Base-by-base conservation (phyloP, 108 stramenopile genomes). In the Skeletonema grethae region DNA sequence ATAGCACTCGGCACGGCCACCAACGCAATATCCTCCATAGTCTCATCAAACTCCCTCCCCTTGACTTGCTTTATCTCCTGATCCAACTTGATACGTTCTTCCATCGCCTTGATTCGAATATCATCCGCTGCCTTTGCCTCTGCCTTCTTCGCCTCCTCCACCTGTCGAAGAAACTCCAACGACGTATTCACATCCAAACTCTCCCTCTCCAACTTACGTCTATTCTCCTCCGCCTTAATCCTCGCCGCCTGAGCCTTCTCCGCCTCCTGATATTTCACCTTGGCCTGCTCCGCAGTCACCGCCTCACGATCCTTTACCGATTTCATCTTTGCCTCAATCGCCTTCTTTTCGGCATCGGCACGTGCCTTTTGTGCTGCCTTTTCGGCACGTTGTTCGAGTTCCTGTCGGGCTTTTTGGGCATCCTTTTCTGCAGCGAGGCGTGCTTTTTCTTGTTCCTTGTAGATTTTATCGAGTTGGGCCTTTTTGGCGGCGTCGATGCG, bases 1-100 rank as follows among this genome's bases (percentile, higher is more conserved):
- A 53, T 53, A 53, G 20, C 22, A 53, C 50, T 22, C 8, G 50
- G 50, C 7, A 53, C 50, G 1, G 50, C 50, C 50, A 53, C 50
- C 50, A 53, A 53, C 4, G 50, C 50, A 53, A 53, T 53, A 53
- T 53, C 50, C 50, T 53, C 50, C 50, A 53, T n/a, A 20, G 50
- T 53, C 50, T 53, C 50, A 22, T 53, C 20, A 22, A 53, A 53
- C 22, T 53, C 50, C 22, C 9, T 53, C 18, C 22, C 50, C 50
- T 22, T 53, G 7, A 53, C 18, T 16, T 22, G 20, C 50, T 22
- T 53, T 1, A 53, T 22, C 22, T 53, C 50, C 22, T 53, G 22
- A 53, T 53, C 50, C 2, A 53, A 22, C 22, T 22, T 20, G 7
- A 53, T n/a, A 53, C 50, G 50, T 24, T 53, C 50, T 10, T 53